phyloP scores from a whole-genome alignment of 352 stramenopile species.

The Globisporangium nagaii region DNA sequence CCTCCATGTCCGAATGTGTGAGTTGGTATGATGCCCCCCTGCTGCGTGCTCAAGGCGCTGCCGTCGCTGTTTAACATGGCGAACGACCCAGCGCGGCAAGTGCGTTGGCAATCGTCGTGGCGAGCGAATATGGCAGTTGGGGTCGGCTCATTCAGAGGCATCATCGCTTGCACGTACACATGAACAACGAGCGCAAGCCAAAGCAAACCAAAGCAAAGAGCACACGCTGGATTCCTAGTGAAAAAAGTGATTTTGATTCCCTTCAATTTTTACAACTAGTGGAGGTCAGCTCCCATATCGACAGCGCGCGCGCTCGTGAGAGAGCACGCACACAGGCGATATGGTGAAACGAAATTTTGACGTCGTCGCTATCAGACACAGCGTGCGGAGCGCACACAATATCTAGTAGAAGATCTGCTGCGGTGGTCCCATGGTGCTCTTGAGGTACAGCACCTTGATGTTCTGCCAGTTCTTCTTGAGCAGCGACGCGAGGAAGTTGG shows the following conservation, averaged over 20 bases:
- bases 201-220: not conserved
- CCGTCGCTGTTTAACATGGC: too few species aligned
- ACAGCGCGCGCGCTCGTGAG: not conserved
- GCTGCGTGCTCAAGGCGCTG: too few species aligned
- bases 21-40: too few species aligned
- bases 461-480: conserved; percentile 99
- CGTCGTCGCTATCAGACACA: conserved; percentile 7
- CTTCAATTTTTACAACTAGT: conserved; percentile 40
- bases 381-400: not conserved
- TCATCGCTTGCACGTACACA: too few species aligned
- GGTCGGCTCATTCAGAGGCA: too few species aligned
- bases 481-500: conserved; percentile 99
- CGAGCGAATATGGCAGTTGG: too few species aligned
- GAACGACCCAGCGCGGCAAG: too few species aligned
- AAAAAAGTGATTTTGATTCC: conserved; percentile 27
- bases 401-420: conserved; percentile 99
- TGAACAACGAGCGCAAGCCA: not conserved
- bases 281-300: conserved; percentile 34
- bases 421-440: conserved; percentile 98
- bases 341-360: conserved; percentile 34
- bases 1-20: not conserved
- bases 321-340: conserved; percentile 1
- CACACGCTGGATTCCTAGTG: not conserved
- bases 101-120: too few species aligned
- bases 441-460: conserved; percentile 99